Percentiles rank a stretch among this genome's conserved stretches.
Conservation (phyloP, 83 land plant species). For the Picea abies region DNA sequence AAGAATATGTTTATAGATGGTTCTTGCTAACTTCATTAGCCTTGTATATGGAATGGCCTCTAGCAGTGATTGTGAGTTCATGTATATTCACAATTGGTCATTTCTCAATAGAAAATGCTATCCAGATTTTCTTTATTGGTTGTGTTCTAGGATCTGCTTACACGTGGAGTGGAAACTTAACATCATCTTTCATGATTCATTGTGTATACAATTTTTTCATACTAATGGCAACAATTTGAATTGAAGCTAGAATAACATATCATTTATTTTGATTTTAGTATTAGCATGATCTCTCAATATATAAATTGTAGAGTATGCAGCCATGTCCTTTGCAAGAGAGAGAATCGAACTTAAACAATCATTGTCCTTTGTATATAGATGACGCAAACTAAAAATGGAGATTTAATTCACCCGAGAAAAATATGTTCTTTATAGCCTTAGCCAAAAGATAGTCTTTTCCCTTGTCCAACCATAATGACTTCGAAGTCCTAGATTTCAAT, state of each 20-base stretch:
- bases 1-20: constrained; percentile 4
- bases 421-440: too few species aligned
- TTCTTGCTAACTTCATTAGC: neutral
- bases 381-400: too few species aligned
- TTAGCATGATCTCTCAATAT: neutral
- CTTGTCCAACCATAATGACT: too few species aligned
- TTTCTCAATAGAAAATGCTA: neutral
- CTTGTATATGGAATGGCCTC: neutral
- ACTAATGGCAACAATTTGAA: neutral
- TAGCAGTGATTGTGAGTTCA: constrained; percentile 1
- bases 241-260: neutral
- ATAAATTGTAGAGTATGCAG: neutral
- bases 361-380: too few species aligned
- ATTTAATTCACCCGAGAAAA: too few species aligned
- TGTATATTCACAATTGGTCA: neutral
- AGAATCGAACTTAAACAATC: too few species aligned
- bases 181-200: neutral
- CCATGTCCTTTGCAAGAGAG: too few species aligned
- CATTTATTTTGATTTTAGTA: neutral
- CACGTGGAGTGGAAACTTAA: neutral
- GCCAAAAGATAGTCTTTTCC: too few species aligned
- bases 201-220: neutral
- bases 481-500: too few species aligned
- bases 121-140: neutral
- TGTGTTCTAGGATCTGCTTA: constrained; percentile 11